phyloP scores from a whole-genome alignment of 2,329 filamentous ascomycete genomes.

The Exophiala sp. region DNA sequence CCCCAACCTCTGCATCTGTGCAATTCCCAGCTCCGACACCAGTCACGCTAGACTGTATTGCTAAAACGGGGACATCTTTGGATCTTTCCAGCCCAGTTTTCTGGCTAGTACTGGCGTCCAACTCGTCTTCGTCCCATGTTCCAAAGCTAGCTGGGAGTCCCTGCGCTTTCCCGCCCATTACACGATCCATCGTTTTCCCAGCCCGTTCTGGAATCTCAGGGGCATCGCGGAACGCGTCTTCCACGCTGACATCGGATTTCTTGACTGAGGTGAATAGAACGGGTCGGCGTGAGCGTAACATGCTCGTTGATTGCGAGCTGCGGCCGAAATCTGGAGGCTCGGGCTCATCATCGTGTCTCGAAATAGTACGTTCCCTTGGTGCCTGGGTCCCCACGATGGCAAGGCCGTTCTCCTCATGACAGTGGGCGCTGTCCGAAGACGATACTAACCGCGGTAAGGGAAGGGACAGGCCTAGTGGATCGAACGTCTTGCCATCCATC shows the following conservation, averaged over 20 bases:
- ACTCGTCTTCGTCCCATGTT: conserved; percentile 17
- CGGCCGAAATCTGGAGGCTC: not conserved
- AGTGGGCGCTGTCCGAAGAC: not conserved
- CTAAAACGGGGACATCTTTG: not conserved
- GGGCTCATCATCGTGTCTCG: not conserved
- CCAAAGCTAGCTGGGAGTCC: conserved; percentile 32
- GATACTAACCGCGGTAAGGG: not conserved
- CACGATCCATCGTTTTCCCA: conserved; percentile 29
- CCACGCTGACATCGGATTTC: conserved; percentile 19
- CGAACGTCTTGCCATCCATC: conserved; percentile 27
- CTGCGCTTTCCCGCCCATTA: conserved; percentile 22
- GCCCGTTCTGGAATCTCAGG: conserved; percentile 30
- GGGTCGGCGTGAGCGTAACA: conserved; percentile 18
- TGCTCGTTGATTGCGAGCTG: not conserved
- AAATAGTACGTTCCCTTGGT: too few relatives aligned
- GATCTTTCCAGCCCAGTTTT: not conserved
- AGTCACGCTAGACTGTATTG: not conserved
- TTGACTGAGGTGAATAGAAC: conserved; percentile 27
- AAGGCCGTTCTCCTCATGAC: not conserved
- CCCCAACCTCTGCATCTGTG: not conserved
- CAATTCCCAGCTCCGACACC: not conserved
- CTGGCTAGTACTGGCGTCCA: conserved; percentile 27
- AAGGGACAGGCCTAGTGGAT: conserved; percentile 16
- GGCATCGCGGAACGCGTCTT: conserved; percentile 30
- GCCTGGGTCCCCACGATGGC: too few relatives aligned